Percentiles rank a stretch among this genome's conserved stretches.
phyloP scores from a whole-genome alignment of 805 yeast genomes.

The Myxozyma geophila region DNA sequence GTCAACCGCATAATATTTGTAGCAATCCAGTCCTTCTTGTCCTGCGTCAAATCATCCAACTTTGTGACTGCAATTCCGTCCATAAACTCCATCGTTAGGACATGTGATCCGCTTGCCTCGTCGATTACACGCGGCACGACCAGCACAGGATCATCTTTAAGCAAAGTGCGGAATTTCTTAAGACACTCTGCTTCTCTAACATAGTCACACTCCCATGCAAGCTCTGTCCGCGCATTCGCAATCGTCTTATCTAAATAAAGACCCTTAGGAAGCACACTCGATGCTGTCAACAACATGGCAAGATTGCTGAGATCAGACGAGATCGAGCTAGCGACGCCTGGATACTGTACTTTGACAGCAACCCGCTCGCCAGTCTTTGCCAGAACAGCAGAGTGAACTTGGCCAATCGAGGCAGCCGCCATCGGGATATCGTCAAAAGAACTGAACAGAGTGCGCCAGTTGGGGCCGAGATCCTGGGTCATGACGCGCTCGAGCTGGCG shows the following conservation, averaged over 20 bases:
- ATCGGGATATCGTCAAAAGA: conserved; percentile 85
- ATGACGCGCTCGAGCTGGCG: conserved; percentile 81
- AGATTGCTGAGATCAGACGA: conserved; percentile 92
- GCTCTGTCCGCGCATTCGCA: conserved; percentile 88
- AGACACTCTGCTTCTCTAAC: conserved; percentile 82
- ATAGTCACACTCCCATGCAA: conserved; percentile 98
- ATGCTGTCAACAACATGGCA: conserved; percentile 79
- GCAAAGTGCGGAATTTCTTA: conserved; percentile 65
- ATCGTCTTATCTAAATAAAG: conserved; percentile 88
- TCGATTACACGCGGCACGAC: conserved; percentile 81
- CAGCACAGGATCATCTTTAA: conserved; percentile 65
- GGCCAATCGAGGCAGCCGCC: conserved; percentile 98
- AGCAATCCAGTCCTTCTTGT: conserved; percentile 78
- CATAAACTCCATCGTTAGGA: conserved; percentile 88
- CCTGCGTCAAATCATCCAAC: conserved; percentile 66
- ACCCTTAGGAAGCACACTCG: conserved; percentile 86
- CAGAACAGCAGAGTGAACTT: conserved; percentile 81
- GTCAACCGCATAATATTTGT: conserved; percentile 85
- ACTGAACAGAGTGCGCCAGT: conserved; percentile 76
- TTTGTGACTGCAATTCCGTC: conserved; percentile 81
- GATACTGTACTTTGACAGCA: conserved; percentile 95
- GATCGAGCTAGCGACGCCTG: conserved; percentile 92
- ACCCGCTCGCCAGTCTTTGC: conserved; percentile 48
- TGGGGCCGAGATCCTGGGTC: conserved; percentile 70
- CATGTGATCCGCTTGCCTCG: conserved; percentile 76